A percentile compares a stretch with the other conserved stretches of the same genome.
Evolutionary conservation across 768 basidiomycete species (phyloP).

Genomic region (Infundibulicybe gibba): DNA sequence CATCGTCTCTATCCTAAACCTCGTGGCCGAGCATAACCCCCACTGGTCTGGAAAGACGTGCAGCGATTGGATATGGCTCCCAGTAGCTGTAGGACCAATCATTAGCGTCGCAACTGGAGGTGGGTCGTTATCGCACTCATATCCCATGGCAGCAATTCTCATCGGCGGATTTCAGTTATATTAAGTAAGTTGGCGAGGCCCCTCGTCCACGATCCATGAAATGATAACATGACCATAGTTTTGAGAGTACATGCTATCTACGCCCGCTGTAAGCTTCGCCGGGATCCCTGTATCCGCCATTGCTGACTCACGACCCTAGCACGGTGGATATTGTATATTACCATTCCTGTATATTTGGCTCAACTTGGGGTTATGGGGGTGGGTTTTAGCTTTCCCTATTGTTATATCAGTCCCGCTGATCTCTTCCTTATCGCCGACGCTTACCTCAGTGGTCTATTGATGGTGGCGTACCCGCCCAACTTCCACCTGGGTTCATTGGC

Average conservation of each 20-base stretch:
- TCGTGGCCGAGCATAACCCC: background rate
- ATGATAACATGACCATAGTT: background rate
- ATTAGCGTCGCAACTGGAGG: background rate
- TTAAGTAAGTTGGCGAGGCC: too few species aligned
- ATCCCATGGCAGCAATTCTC: too few species aligned
- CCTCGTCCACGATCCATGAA: too few species aligned
- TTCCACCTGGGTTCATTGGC: background rate
- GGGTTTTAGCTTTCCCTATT: background rate
- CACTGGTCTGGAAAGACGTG: background rate
- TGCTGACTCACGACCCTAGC: background rate
- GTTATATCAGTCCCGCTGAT: background rate
- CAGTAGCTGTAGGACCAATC: background rate
- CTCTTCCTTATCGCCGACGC: too few species aligned
- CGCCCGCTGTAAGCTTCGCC: background rate
- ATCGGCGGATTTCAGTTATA: too few species aligned
- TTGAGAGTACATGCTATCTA: background rate
- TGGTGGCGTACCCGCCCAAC: background rate
- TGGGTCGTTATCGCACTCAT: background rate
- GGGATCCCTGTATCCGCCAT: too few species aligned
- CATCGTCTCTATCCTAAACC: background rate
- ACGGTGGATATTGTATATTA: background rate
- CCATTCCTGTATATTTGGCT: background rate
- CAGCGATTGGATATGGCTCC: background rate
- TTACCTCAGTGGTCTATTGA: background rate
- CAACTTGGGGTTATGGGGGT: constrained; percentile 2